These are phyloP conservation scores for Boletellus emodensis DNA, from an alignment of 768 basidiomycete species.

Conservation along the genomic window DNA sequence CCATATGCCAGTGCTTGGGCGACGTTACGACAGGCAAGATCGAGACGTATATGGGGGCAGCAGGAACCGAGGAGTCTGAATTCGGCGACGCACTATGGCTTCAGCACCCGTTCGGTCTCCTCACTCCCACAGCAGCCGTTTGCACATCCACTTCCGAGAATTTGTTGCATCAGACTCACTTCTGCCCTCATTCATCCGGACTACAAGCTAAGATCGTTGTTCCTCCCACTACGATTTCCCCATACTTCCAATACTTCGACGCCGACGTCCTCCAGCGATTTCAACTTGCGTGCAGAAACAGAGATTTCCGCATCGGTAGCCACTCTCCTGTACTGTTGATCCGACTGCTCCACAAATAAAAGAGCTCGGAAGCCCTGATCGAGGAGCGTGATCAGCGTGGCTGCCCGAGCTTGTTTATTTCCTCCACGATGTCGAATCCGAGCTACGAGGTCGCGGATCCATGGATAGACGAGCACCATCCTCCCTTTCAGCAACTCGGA, in stretches of 20 bases:
- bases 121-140: too few relatives aligned
- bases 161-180: too few relatives aligned
- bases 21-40: too few relatives aligned
- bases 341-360: slow-evolving; percentile 3
- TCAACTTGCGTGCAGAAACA: background rate
- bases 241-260: slow-evolving; percentile 4
- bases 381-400: slow-evolving; percentile 2
- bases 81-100: too few relatives aligned
- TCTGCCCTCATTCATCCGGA: too few relatives aligned
- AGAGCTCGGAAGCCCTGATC: slow-evolving; percentile 9
- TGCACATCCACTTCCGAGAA: too few relatives aligned
- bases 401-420: background rate
- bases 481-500: background rate
- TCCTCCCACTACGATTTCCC: too few relatives aligned
- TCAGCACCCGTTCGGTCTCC: too few relatives aligned
- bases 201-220: too few relatives aligned
- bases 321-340: slow-evolving; percentile 17
- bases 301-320: slow-evolving; percentile 1
- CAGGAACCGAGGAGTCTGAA: too few relatives aligned
- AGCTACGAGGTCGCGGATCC: slow-evolving; percentile 6
- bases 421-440: background rate
- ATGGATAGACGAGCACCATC: slow-evolving; percentile 9
- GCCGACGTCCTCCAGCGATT: background rate
- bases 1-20: too few relatives aligned
- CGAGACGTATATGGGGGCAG: too few relatives aligned